Percentiles rank a stretch among this genome's conserved stretches.
phyloP scores from a whole-genome alignment of 139 green algal species.

The Tetradesmus lagerheimii region DNA sequence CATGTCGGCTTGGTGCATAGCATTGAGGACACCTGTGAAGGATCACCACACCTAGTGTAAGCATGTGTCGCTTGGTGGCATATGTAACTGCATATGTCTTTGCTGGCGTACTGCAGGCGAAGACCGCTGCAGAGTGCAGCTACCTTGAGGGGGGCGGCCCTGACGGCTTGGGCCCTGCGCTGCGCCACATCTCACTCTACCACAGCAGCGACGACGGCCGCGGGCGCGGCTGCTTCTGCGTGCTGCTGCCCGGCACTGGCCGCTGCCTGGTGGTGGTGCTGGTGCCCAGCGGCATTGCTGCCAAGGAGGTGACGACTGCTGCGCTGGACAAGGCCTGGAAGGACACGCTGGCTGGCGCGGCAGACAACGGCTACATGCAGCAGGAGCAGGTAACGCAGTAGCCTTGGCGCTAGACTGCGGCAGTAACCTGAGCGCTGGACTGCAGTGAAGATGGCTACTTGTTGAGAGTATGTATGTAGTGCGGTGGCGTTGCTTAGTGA shows the following conservation, averaged over 20 bases:
- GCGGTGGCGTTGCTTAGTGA: too few relatives aligned
- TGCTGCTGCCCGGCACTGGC: conserved; percentile 67
- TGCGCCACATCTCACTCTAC: conserved; percentile 82
- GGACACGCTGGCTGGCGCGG: conserved; percentile 55
- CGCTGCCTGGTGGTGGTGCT: conserved; percentile 73
- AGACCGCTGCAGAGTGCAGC: conserved; percentile 53
- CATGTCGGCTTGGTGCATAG: too few relatives aligned
- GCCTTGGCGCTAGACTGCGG: neutral
- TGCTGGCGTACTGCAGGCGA: neutral
- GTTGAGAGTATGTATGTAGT: too few relatives aligned
- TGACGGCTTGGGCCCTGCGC: conserved; percentile 55
- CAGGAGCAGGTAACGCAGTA: neutral
- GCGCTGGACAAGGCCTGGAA: conserved; percentile 69
- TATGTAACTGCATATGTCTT: neutral
- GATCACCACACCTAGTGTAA: too few relatives aligned
- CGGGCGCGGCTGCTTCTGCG: conserved; percentile 63
- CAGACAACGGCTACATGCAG: conserved; percentile 10
- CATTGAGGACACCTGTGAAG: too few relatives aligned
- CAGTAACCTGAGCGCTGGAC: too few relatives aligned
- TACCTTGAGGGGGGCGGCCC: conserved; percentile 74
- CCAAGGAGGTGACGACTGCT: conserved; percentile 57
- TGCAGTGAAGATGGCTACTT: too few relatives aligned
- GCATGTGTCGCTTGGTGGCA: too few relatives aligned
- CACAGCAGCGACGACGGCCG: conserved; percentile 58
- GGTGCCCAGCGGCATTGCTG: conserved; percentile 42